Evolutionary conservation across 2,329 filamentous ascomycete species (phyloP).

Genomic region (Whalleya microplaca): DNA sequence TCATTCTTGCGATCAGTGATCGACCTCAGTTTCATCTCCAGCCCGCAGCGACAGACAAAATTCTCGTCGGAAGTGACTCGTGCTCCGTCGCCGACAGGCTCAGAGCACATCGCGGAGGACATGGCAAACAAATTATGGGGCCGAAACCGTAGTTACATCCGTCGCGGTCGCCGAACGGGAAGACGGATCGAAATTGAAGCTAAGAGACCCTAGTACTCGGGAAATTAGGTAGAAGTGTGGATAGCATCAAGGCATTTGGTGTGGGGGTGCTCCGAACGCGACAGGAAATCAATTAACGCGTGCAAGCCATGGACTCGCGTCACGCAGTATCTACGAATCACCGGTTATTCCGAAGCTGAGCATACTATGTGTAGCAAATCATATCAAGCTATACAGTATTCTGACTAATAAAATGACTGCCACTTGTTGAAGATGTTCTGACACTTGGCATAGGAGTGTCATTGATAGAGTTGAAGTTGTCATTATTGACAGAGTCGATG

Average conservation of each 20-base stretch:
- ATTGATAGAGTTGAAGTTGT: no score
- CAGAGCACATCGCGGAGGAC: background rate
- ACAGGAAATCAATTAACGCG: background rate
- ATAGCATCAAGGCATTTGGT: no score
- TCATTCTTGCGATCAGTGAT: background rate
- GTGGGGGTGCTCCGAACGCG: background rate
- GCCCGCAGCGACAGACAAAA: background rate
- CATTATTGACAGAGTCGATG: no score
- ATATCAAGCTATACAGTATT: no score
- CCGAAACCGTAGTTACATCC: background rate
- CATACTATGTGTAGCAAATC: background rate
- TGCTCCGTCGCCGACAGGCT: background rate
- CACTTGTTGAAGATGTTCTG: no score
- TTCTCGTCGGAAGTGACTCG: background rate
- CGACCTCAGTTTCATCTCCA: background rate
- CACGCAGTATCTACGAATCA: background rate
- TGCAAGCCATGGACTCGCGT: background rate
- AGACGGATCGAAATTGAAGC: no score
- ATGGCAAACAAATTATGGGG: background rate
- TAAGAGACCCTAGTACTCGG: no score
- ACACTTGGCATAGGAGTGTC: no score
- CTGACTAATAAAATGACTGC: no score
- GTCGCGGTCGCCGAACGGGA: no score
- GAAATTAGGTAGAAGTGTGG: no score
- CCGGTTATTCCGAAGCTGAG: no score